Percentiles rank a stretch among this genome's conserved stretches.
phyloP scores from a whole-genome alignment of 768 basidiomycete genomes.

The Russula compacta region DNA sequence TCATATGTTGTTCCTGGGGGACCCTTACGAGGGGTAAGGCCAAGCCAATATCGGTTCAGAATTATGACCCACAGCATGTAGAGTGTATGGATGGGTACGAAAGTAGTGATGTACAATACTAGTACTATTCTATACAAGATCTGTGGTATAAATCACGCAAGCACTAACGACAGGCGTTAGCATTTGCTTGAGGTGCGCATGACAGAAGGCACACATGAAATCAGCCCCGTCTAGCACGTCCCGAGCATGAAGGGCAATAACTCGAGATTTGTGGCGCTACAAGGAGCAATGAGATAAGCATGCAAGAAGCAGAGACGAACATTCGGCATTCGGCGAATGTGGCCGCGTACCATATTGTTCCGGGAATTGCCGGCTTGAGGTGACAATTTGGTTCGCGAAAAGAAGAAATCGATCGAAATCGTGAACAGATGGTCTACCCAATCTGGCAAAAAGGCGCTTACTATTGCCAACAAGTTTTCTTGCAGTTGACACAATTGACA shows the following conservation, averaged over 20 bases:
- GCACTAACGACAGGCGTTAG: constrained; percentile 1
- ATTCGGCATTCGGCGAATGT: too few species aligned
- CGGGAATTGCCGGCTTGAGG: constrained; percentile 14
- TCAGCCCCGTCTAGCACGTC: constrained; percentile 9
- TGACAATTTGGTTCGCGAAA: background rate
- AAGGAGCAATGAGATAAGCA: background rate
- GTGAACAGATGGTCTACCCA: background rate
- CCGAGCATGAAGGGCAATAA: constrained; percentile 15
- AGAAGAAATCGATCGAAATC: too few species aligned
- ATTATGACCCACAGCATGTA: background rate
- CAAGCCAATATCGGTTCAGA: background rate
- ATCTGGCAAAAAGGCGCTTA: background rate
- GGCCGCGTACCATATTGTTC: constrained; percentile 12
- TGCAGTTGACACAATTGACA: constrained; percentile 12
- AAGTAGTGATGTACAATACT: constrained; percentile 9
- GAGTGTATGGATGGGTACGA: background rate
- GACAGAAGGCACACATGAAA: background rate
- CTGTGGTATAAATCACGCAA: constrained; percentile 14
- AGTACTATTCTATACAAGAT: constrained; percentile 4
- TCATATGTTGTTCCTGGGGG: background rate
- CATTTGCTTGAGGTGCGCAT: background rate
- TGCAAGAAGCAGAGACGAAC: too few species aligned
- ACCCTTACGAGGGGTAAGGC: background rate
- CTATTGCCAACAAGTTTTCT: constrained; percentile 18
- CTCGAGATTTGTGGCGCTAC: constrained; percentile 14